Conservation (phyloP, 805 yeast genomes). For the Scheffersomyces stipitis region DNA sequence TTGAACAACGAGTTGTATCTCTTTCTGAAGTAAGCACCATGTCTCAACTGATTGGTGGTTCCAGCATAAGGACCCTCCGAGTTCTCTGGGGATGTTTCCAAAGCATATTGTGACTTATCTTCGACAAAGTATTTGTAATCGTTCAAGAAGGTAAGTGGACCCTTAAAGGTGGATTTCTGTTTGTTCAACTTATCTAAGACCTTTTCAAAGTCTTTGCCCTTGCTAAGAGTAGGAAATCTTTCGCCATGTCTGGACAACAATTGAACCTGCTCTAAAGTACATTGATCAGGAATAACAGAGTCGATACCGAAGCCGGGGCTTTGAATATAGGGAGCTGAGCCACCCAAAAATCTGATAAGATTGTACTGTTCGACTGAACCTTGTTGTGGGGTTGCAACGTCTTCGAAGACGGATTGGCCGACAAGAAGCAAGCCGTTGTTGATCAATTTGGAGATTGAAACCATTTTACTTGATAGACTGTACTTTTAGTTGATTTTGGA, state of each 20-base stretch:
- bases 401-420: conserved; percentile 23
- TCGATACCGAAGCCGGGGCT: conserved; percentile 54
- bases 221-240: conserved; percentile 52
- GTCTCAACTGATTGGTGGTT: conserved; percentile 43
- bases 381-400: conserved; percentile 40
- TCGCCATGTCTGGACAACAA: conserved; percentile 81
- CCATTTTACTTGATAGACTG: conserved; percentile 17
- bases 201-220: conserved; percentile 27
- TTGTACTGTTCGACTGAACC: conserved; percentile 46
- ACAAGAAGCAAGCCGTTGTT: conserved; percentile 31
- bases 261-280: conserved; percentile 66
- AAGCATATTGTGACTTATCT: conserved; percentile 39
- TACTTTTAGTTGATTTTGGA: not conserved
- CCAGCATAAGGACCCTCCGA: conserved; percentile 52
- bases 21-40: conserved; percentile 50
- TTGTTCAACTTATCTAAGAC: conserved; percentile 17
- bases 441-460: conserved; percentile 27
- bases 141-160: conserved; percentile 53
- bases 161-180: conserved; percentile 33
- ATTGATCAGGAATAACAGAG: conserved; percentile 48
- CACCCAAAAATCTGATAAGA: conserved; percentile 51
- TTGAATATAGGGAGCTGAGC: conserved; percentile 55
- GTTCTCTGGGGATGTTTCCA: conserved; percentile 51
- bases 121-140: conserved; percentile 50
- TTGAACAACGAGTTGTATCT: conserved; percentile 50